Evolutionary conservation across 129 eudicot species (phyloP).

Genomic region (Centaurea solstitialis): DNA sequence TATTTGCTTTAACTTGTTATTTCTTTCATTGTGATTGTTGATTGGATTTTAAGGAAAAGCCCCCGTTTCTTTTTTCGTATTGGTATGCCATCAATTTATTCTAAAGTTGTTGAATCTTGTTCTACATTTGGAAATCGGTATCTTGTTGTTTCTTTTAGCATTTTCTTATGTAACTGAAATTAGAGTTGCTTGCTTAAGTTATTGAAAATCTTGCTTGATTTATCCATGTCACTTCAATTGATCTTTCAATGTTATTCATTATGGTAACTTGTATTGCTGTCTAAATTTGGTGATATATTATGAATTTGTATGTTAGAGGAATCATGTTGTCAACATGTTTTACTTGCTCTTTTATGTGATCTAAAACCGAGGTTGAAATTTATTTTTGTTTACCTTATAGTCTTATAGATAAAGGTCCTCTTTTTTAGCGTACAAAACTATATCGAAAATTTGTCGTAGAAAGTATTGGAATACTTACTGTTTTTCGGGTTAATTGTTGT

Average conservation of each 20-base stretch:
- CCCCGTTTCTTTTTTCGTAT: not conserved
- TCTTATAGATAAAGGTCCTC: not conserved
- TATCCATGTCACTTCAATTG: not conserved
- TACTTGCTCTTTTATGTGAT: slow-evolving; percentile 10
- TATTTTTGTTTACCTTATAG: not conserved
- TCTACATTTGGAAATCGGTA: not conserved
- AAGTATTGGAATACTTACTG: not conserved
- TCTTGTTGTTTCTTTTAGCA: not conserved
- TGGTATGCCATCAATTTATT: not conserved
- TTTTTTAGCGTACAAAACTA: not conserved
- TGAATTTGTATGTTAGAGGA: not conserved
- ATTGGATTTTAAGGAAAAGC: not conserved
- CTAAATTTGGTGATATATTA: not conserved
- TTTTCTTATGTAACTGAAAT: not conserved
- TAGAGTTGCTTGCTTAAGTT: slow-evolving; percentile 8
- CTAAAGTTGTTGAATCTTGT: slow-evolving; percentile 4
- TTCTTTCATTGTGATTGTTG: not conserved
- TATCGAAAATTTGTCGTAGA: not conserved
- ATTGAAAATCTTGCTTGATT: not conserved
- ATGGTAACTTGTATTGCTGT: not conserved
- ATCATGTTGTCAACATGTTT: not conserved
- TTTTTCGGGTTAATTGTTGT: not conserved
- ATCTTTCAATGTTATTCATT: not conserved
- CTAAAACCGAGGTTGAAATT: not conserved
- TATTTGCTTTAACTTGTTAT: not conserved